A percentile compares a stretch with the other conserved stretches of the same genome.
Evolutionary conservation across 768 basidiomycete species (phyloP).

Genomic region (Tylopilus rubrobrunneus): DNA sequence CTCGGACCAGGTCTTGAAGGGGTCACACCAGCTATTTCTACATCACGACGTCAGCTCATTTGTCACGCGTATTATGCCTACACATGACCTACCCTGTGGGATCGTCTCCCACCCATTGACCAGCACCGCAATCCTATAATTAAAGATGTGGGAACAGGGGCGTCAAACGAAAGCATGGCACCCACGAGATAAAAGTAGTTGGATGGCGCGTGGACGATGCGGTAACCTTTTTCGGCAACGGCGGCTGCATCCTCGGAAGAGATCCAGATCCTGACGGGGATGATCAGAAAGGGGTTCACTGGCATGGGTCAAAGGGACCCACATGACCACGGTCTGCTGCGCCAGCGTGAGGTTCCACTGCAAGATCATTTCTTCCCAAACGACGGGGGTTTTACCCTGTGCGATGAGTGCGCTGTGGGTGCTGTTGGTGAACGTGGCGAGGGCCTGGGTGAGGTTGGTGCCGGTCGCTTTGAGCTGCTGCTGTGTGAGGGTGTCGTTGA

Average conservation of each 20-base stretch:
- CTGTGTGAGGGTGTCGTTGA: constrained; percentile 57
- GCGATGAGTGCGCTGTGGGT: constrained; percentile 54
- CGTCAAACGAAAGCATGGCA: not conserved
- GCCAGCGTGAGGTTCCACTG: constrained; percentile 35
- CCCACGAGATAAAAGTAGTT: constrained; percentile 52
- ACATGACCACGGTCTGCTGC: constrained; percentile 43
- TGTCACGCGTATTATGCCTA: not conserved
- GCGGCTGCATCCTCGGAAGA: constrained; percentile 37
- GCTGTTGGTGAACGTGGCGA: constrained; percentile 56
- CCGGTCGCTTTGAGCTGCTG: constrained; percentile 46
- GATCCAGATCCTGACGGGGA: constrained; percentile 40
- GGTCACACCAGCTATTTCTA: constrained; percentile 47
- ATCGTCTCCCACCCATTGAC: constrained; percentile 40
- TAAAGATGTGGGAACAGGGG: not conserved
- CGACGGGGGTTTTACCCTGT: constrained; percentile 69
- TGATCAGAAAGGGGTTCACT: not conserved
- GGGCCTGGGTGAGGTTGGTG: constrained; percentile 57
- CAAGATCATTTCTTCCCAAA: constrained; percentile 72
- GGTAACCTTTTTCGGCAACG: constrained; percentile 38
- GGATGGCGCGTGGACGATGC: constrained; percentile 45
- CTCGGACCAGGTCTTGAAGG: constrained; percentile 50
- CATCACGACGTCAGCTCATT: constrained; percentile 1
- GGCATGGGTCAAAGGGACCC: not conserved
- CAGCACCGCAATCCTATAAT: constrained; percentile 43
- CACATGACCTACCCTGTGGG: constrained; percentile 28